A percentile compares a stretch with the other conserved stretches of the same genome.
Conservation (phyloP, 805 yeast genomes). For the Suhomyces kilbournensis region DNA sequence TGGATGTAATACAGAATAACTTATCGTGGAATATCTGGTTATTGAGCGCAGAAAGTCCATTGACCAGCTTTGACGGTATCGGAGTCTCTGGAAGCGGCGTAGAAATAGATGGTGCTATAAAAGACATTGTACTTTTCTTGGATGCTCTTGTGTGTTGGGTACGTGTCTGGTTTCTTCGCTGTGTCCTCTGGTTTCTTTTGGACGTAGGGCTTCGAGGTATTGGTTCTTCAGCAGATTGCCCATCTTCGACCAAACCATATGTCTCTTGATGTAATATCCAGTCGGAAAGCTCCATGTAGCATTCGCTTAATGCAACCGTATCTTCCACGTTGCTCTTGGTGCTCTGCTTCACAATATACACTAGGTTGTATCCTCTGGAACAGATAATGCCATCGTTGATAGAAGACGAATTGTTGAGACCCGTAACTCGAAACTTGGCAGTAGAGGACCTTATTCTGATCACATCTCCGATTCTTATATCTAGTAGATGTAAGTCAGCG, state of each 20-base stretch:
- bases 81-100: not conserved
- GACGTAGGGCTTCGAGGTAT: not conserved
- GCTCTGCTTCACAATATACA: slow-evolving; percentile 30
- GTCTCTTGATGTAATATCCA: slow-evolving; percentile 38
- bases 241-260: slow-evolving; percentile 20
- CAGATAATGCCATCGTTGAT: slow-evolving; percentile 41
- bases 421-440: slow-evolving; percentile 43
- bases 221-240: slow-evolving; percentile 13
- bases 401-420: slow-evolving; percentile 25
- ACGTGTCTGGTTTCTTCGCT: slow-evolving; percentile 1
- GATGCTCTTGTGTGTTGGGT: not conserved
- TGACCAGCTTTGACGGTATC: not conserved
- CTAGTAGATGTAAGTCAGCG: slow-evolving; percentile 44
- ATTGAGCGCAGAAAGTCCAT: not conserved
- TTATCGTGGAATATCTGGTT: slow-evolving; percentile 16
- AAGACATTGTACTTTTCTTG: not conserved
- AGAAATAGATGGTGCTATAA: not conserved
- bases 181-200: not conserved
- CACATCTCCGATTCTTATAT: slow-evolving; percentile 55
- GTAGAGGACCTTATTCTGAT: slow-evolving; percentile 35
- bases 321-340: slow-evolving; percentile 13
- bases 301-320: slow-evolving; percentile 25
- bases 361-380: slow-evolving; percentile 58
- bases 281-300: slow-evolving; percentile 39
- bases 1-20: slow-evolving; percentile 37